Base-by-base conservation (phyloP, 257 asterid species). In the Datura wrightii region DNA sequence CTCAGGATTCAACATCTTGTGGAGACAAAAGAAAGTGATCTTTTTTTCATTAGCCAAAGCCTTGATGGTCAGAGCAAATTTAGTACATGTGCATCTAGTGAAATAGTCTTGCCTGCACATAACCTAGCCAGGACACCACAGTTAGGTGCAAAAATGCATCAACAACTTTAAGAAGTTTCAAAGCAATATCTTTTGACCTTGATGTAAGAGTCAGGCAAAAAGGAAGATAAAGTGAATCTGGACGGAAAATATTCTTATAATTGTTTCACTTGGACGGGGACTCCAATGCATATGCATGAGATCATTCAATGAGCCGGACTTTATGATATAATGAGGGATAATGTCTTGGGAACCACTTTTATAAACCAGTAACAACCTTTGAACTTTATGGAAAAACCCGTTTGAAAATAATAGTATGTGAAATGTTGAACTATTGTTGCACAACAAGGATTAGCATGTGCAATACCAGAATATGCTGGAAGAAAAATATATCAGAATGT, bases 221-320 rank as follows among this genome's bases (percentile, higher is more conserved):
- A 31, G 62, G 82, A 14, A 76, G 48, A 48, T 52, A 15, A 78
- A 78, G 79, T 39, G 63, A 50, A 78, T 74, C 44, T 48, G 41
- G 82, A 78, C 19, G 39, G 11, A 7, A 8, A 50, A 16, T 53
- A 15, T 42, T 0, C 79, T 42, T n/a, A 71, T 18, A 71, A 10
- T 71, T 78, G 63, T 3, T 76, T 78, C 15, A 78, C 63, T 78
- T 52, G 82, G 82, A 76, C 3, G 82, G 82, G 31, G 82, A 52
- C 82, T 31, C 34, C 31, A 52, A 4, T 52, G 82, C 82, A 78
- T 34, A 31, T 78, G 82, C 82, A 31, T 36, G 48, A 31, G 16
- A 31, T 31, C 56, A 50, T 60, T 60, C 69, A 60, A 60, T 60
- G 69, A 60, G 65, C 34, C 65, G 11, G 66, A 24, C 14, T 10